Evolutionary conservation across 1,139 yeast genomes (phyloP), one percentile per base, ranked within the genome.

Genomic region (Debaryomyces fabryi): DNA sequence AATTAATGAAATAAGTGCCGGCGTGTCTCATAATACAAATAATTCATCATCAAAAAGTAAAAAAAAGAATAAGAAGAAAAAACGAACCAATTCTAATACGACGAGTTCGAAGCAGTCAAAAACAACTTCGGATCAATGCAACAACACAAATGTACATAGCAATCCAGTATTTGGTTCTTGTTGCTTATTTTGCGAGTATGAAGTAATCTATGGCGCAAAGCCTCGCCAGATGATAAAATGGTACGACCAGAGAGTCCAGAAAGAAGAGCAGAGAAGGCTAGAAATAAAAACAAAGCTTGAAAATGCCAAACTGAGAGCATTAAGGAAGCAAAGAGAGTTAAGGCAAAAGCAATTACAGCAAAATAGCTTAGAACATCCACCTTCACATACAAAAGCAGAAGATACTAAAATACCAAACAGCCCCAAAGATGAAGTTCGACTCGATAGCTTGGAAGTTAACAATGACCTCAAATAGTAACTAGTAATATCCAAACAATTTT

Each of bases 131-230:
- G 32, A 23, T 30, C 10, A 39, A n/a, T 3, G 13, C 13, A 6
- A 35, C 21, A 36, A 37, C 47, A 3, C 47, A 49, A 4, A 41
- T 42, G 55, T 57, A 25, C 52, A 47, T 29, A 52, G 12, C 35
- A 32, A 51, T 10, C 54, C 57, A 5, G 51, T 49, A 21, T 49
- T 50, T 42, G 48, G 48, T 12, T 21, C 42, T 42, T 62, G 71
- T 49, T 84, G 89, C 58, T 71, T 81, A 51, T 74, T 83, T 49
- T 84, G 89, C 63, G 86, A 83, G 58, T 84, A 81, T 58, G 82
- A 81, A 57, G 71, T 74, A 48, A 77, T 83, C 4, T 82, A 75
- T 62, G 86, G 86, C 8, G 34, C 46, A 20, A 54, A 55, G 33
- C 69, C 71, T 1, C 53, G 52, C 21, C 68, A 66, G 51, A 57